phyloP scores from a whole-genome alignment of 1,284 basidiomycete species.

The Trametes versicolor region DNA sequence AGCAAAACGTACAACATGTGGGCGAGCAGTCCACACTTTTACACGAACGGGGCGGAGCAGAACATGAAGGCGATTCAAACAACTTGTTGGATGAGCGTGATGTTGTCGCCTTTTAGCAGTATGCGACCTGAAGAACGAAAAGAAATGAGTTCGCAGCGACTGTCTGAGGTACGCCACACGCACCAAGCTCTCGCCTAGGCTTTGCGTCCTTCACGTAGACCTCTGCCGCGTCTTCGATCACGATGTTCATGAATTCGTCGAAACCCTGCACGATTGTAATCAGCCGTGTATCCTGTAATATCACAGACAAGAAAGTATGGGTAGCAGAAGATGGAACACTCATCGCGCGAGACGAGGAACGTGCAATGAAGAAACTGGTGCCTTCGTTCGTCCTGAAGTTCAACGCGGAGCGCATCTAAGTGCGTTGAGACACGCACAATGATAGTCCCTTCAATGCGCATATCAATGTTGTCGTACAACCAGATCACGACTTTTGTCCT shows the following conservation, averaged over 20 bases:
- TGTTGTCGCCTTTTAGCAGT: constrained; percentile 95
- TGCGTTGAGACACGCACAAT: constrained; percentile 72
- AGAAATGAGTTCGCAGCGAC: constrained; percentile 5
- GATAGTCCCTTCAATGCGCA: constrained; percentile 97
- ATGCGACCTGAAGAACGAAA: constrained; percentile 75
- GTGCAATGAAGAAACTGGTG: constrained; percentile 35
- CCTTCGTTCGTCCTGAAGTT: constrained; percentile 43
- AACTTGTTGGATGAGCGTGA: constrained; percentile 90
- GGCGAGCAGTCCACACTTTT: constrained; percentile 35
- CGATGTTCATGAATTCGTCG: constrained; percentile 99
- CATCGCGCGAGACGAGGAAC: constrained; percentile 28
- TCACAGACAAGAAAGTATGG: constrained; percentile 3
- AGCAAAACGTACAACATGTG: constrained; percentile 38
- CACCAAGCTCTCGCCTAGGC: constrained; percentile 84
- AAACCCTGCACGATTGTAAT: constrained; percentile 77
- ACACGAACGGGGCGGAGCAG: constrained; percentile 22
- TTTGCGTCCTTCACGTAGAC: constrained; percentile 91
- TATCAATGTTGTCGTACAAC: constrained; percentile 98
- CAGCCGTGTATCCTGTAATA: constrained; percentile 27
- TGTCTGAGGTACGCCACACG: constrained; percentile 34
- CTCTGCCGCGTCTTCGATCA: constrained; percentile 95
- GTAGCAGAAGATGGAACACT: constrained; percentile 25
- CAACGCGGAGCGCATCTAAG: constrained; percentile 43
- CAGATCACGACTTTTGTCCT: constrained; percentile 91
- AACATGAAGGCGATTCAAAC: constrained; percentile 38